Evolutionary conservation across 208 protist species (phyloP).

Genomic region (Plasmodiophora brassicae): DNA sequence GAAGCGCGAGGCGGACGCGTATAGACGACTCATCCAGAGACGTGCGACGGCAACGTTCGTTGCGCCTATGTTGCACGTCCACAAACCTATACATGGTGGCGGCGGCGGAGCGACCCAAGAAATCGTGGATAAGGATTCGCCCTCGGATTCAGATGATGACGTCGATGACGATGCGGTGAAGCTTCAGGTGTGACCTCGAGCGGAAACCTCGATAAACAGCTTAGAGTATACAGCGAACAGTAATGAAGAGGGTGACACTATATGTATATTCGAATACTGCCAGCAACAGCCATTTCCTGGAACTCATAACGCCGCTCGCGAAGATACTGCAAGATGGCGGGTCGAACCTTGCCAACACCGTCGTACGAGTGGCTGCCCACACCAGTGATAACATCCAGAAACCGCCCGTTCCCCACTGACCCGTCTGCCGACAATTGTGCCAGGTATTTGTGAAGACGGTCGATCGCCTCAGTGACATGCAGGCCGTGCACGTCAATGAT

Average conservation of each 20-base stretch:
- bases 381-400: slow-evolving; percentile 13
- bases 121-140: too few species aligned
- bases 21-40: neutral
- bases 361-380: neutral
- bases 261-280: slow-evolving; percentile 10
- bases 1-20: neutral
- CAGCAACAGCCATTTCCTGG: neutral
- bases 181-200: too few species aligned
- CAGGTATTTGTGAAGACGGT: neutral
- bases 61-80: neutral
- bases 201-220: neutral
- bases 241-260: neutral
- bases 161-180: too few species aligned
- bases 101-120: too few species aligned
- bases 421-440: neutral
- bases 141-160: too few species aligned
- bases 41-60: neutral
- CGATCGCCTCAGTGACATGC: neutral
- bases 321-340: neutral
- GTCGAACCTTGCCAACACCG: neutral
- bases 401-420: neutral
- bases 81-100: neutral
- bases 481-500: neutral
- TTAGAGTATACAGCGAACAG: neutral
- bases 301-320: neutral